Evolutionary conservation across 192 early-diverging fungal genomes (phyloP).

Genomic region (Cetraspora pellucida): DNA sequence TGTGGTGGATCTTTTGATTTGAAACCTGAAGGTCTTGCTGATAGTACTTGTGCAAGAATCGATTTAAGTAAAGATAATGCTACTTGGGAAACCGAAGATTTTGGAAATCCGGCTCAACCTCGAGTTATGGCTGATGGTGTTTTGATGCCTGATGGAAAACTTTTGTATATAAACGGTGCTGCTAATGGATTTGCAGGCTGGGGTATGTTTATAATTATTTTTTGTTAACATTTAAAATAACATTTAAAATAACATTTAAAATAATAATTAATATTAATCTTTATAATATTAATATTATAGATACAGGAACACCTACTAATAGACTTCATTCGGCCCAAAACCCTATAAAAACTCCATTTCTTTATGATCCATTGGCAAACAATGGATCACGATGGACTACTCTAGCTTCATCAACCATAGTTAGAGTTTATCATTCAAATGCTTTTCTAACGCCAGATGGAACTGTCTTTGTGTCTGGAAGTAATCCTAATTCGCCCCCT

Average conservation of each 20-base stretch:
- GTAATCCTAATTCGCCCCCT: conserved; percentile 38
- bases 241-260: no score
- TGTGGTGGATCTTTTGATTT: conserved; percentile 58
- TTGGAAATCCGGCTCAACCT: conserved; percentile 35
- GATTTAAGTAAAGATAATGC: conserved; percentile 43
- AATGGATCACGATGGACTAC: conserved; percentile 47
- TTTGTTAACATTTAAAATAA: no score
- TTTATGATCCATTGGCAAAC: conserved; percentile 57
- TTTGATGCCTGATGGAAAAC: conserved; percentile 52
- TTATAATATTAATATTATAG: no score
- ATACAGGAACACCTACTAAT: conserved; percentile 27
- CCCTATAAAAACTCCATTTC: conserved; percentile 52
- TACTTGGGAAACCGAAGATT: conserved; percentile 54
- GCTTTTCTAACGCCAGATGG: conserved; percentile 48
- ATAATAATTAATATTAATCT: no score
- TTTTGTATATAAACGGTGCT: conserved; percentile 61
- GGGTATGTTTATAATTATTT: conserved; percentile 34
- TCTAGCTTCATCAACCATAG: conserved; percentile 49
- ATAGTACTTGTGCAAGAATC: conserved; percentile 52
- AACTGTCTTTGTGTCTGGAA: conserved; percentile 45
- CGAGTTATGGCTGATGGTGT: conserved; percentile 54
- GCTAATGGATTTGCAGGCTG: conserved; percentile 55
- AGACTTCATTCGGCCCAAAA: conserved; percentile 36
- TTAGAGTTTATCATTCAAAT: conserved; percentile 69
- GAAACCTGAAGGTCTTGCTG: conserved; percentile 38